Conservation (phyloP, 768 basidiomycete genomes). For the Polyporus arcularius region DNA sequence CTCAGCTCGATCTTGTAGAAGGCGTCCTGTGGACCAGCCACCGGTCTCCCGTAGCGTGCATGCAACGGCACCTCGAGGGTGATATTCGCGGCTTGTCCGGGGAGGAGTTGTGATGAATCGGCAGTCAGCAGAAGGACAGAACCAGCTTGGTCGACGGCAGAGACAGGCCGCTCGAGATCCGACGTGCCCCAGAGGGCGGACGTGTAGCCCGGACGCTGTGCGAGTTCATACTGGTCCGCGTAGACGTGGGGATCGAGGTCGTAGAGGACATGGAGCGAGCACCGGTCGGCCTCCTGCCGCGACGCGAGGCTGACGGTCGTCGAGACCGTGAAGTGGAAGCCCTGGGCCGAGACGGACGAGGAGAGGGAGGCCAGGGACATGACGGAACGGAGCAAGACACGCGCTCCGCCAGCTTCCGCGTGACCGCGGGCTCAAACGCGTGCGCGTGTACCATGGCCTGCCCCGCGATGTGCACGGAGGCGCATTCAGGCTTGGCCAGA, state of each 20-base stretch:
- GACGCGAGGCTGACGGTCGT: constrained; percentile 9
- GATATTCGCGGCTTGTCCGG: constrained; percentile 4
- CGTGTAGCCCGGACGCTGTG: constrained; percentile 28
- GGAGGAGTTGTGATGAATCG: constrained; percentile 2
- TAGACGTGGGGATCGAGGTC: constrained; percentile 42
- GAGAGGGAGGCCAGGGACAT: constrained; percentile 14
- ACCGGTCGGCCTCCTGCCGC: neutral
- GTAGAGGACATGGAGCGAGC: constrained; percentile 36
- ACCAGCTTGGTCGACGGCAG: constrained; percentile 31
- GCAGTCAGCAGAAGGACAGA: constrained; percentile 35
- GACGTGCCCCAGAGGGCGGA: constrained; percentile 39
- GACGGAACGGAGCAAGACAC: constrained; percentile 11
- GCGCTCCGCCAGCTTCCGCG: neutral
- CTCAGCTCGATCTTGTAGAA: constrained; percentile 26
- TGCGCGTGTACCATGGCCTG: neutral
- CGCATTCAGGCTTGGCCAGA: too few species aligned
- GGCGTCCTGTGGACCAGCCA: constrained; percentile 8
- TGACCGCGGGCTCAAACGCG: neutral
- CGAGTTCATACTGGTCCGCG: constrained; percentile 48
- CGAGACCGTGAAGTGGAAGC: constrained; percentile 29
- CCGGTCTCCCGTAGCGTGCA: constrained; percentile 42
- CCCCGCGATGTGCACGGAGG: neutral
- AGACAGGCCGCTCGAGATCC: constrained; percentile 47
- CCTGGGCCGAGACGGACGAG: constrained; percentile 19
- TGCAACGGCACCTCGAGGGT: constrained; percentile 44